Evolutionary conservation across 192 early-diverging fungal genomes (phyloP).

Genomic region (Coemansia sp.): DNA sequence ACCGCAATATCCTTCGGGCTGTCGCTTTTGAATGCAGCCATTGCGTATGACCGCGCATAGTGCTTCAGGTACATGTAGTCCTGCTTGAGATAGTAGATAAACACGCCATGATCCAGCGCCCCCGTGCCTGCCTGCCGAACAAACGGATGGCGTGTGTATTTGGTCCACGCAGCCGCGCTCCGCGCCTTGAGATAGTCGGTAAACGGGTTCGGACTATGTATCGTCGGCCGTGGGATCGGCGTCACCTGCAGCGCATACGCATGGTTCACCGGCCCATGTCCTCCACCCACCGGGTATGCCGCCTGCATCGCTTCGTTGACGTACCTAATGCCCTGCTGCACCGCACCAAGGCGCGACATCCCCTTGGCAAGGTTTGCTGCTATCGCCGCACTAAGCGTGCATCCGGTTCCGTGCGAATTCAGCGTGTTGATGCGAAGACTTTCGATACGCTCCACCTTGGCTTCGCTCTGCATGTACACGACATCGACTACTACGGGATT

Average conservation of each 20-base stretch:
- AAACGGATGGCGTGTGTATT: constrained; percentile 73
- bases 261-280: constrained; percentile 77
- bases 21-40: constrained; percentile 74
- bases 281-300: constrained; percentile 62
- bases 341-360: constrained; percentile 51
- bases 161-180: constrained; percentile 53
- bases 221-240: constrained; percentile 33
- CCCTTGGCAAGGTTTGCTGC: constrained; percentile 66
- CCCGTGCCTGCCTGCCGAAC: constrained; percentile 74
- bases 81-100: constrained; percentile 79
- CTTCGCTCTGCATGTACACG: constrained; percentile 55
- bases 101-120: constrained; percentile 64
- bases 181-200: constrained; percentile 50
- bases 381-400: constrained; percentile 82
- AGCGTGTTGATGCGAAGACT: constrained; percentile 63
- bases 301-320: constrained; percentile 65
- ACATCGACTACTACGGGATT: constrained; percentile 57
- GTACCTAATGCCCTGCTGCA: constrained; percentile 59
- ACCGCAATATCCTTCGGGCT: constrained; percentile 57
- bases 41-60: constrained; percentile 73
- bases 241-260: constrained; percentile 14
- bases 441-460: constrained; percentile 48
- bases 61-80: constrained; percentile 80
- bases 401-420: constrained; percentile 87
- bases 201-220: constrained; percentile 51